A percentile compares a stretch with the other conserved stretches of the same genome.
Conservation (phyloP, 225 moss, liverwort and hornwort genomes). For the Pleurozium schreberi region DNA sequence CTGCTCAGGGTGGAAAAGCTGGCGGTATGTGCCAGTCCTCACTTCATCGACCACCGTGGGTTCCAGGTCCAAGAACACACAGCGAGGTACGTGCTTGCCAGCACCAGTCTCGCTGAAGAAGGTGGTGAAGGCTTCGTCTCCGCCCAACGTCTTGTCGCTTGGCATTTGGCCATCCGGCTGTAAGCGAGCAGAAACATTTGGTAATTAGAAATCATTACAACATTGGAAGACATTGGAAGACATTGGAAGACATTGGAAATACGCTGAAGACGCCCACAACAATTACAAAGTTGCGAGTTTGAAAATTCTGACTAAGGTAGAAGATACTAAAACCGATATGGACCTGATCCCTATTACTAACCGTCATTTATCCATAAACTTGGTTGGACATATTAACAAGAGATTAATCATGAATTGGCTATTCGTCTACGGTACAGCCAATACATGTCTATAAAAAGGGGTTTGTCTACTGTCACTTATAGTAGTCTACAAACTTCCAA, state of each 20-base stretch:
- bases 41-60: conserved; percentile 43
- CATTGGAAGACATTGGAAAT: not conserved
- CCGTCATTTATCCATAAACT: not conserved
- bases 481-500: not conserved
- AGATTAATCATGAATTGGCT: not conserved
- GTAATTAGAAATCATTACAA: not conserved
- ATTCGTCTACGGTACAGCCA: too few relatives aligned
- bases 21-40: conserved; percentile 32
- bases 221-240: not conserved
- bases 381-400: not conserved
- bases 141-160: conserved; percentile 21
- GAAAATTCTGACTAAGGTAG: not conserved
- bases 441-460: not conserved
- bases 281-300: not conserved
- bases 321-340: not conserved
- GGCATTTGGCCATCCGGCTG: conserved; percentile 50
- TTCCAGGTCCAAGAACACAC: conserved; percentile 40
- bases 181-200: not conserved
- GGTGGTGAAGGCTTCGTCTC: conserved; percentile 36
- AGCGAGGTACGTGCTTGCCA: conserved; percentile 38
- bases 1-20: conserved; percentile 40
- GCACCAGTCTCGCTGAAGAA: conserved; percentile 47
- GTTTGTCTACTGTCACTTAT: not conserved
- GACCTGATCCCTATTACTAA: not conserved
- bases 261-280: not conserved